These are phyloP conservation scores for Candida tunisiensis DNA, from an alignment of 1,139 yeast species.

Conservation along the genomic window DNA sequence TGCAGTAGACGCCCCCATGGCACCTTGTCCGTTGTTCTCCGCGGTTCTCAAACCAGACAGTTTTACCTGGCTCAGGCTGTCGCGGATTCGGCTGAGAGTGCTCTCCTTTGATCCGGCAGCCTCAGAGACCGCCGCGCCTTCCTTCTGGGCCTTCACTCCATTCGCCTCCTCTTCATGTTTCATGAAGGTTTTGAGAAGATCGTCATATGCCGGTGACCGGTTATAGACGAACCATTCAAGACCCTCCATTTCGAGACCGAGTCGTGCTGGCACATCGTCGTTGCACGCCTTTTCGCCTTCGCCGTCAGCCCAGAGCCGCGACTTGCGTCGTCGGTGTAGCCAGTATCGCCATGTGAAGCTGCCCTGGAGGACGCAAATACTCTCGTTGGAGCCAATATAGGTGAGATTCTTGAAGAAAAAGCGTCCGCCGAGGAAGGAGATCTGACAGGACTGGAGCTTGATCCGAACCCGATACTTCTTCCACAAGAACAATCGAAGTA, in stretches of 20 bases:
- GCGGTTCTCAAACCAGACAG: no score
- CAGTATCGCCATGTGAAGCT: constrained; percentile 85
- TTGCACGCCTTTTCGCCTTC: no score
- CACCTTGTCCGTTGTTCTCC: no score
- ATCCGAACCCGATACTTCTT: constrained; percentile 35
- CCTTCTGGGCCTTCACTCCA: no score
- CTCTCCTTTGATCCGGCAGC: no score
- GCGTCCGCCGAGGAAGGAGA: constrained; percentile 73
- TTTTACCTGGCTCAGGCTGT: no score
- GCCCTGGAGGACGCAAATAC: constrained; percentile 53
- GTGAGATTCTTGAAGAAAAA: constrained; percentile 61
- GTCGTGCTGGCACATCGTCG: constrained; percentile 40
- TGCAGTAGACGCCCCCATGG: no score
- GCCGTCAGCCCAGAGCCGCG: constrained; percentile 21
- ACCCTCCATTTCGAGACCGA: constrained; percentile 50
- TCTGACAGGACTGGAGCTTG: constrained; percentile 52
- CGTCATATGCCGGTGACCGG: constrained; percentile 60
- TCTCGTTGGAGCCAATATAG: constrained; percentile 51
- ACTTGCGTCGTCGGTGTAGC: constrained; percentile 38
- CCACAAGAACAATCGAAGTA: constrained; percentile 49
- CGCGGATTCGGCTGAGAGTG: no score
- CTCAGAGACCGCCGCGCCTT: no score
- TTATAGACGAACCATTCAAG: constrained; percentile 71
- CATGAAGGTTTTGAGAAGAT: constrained; percentile 32
- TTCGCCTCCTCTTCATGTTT: no score